These are phyloP conservation scores for Trichoderma oligosporum DNA, from an alignment of 2,329 filamentous ascomycete species.

Conservation along the genomic window DNA sequence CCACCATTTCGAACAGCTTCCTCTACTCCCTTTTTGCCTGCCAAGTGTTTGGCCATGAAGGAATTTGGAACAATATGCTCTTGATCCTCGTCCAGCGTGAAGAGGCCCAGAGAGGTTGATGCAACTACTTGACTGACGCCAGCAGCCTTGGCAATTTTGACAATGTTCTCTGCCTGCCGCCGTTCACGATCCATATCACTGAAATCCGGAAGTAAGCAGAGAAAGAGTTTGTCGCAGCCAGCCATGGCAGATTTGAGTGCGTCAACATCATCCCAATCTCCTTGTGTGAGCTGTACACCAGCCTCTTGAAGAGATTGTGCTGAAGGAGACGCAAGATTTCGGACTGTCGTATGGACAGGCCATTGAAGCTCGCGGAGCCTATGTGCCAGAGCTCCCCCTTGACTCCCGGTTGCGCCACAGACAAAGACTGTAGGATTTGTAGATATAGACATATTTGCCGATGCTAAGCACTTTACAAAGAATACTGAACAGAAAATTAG, in stretches of 20 bases:
- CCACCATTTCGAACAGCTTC: slow-evolving; percentile 33
- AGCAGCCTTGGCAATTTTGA: slow-evolving; percentile 36
- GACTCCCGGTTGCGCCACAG: slow-evolving; percentile 38
- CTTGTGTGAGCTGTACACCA: slow-evolving; percentile 34
- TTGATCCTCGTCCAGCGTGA: slow-evolving; percentile 28
- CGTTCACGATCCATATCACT: slow-evolving; percentile 30
- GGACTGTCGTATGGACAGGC: slow-evolving; percentile 34
- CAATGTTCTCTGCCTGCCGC: slow-evolving; percentile 30
- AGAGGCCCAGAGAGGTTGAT: slow-evolving; percentile 29
- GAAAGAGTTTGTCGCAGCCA: slow-evolving; percentile 33
- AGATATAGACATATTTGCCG: too few relatives aligned
- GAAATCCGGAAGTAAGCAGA: slow-evolving; percentile 35
- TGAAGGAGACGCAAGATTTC: slow-evolving; percentile 30
- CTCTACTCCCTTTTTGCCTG: slow-evolving; percentile 43
- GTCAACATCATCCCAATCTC: slow-evolving; percentile 33
- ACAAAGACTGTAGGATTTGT: slow-evolving; percentile 34
- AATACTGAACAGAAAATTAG: too few relatives aligned
- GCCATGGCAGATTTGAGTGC: slow-evolving; percentile 30
- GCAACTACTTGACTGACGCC: slow-evolving; percentile 36
- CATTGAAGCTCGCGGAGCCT: slow-evolving; percentile 33
- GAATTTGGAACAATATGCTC: too few relatives aligned
- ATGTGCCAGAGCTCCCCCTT: slow-evolving; percentile 37
- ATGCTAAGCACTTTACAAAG: too few relatives aligned
- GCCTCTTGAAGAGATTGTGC: slow-evolving; percentile 30
- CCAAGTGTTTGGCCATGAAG: slow-evolving; percentile 30